Evolutionary conservation across 768 basidiomycete genomes (phyloP), one percentile per base, ranked within the genome.

Genomic region (Suillus alpinus): DNA sequence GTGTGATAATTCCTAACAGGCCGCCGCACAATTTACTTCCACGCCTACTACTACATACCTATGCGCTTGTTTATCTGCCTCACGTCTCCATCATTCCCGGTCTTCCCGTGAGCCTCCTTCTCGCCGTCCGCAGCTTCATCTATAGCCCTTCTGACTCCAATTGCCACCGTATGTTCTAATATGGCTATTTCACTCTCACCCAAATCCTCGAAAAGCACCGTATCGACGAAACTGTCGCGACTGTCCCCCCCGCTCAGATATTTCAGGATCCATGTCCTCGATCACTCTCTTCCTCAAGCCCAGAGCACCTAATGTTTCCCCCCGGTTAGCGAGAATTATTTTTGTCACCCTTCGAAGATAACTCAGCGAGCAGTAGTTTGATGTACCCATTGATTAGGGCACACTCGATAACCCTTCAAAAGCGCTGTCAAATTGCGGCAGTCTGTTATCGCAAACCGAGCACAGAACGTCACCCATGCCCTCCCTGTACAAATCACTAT

Each of bases 191-290:
- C 56, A 59, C 60, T 62, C 64, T 62, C 55, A 36, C 47, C 46
- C 14, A 59, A 65, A 62, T 66, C 47, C 52, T 74, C 70, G 67
- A 74, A 73, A 74, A 72, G 68, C 65, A 66, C 71, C 69, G 69
- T 41, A 60, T 72, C 71, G 71, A 72, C 68, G 71, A 59, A 59
- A 18, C 20, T n/a, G 59, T 40, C 32, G 18, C 36, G 34, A 34
- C 53, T 47, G 51, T 36, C 49, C 52, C 61, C 62, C 53, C 60
- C 58, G 29, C 53, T 55, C 37, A 58, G 72, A 63, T 74, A 72
- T 72, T 74, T 69, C 67, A 61, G 65, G 71, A 64, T 55, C 8
- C 59, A 58, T 37, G 26, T 59, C 61, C 58, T 62, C 61, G 61
- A 62, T 47, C 46, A 50, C 49, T 34, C 13, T 18, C 37, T 44